phyloP scores from a whole-genome alignment of 2,329 filamentous ascomycete genomes.

The Emericellopsis atlantica region DNA sequence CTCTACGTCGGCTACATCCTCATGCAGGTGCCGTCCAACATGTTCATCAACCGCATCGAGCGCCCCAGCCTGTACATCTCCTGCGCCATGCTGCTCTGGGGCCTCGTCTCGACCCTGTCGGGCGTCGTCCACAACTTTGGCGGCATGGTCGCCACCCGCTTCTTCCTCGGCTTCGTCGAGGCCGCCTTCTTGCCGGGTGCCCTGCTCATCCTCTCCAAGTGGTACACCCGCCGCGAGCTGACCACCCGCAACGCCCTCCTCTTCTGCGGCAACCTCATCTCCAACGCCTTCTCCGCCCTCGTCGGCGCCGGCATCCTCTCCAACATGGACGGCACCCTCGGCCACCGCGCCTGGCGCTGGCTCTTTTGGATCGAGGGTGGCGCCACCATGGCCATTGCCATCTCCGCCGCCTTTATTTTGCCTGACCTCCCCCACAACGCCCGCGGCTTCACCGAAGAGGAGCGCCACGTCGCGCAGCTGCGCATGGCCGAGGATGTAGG shows the following conservation, averaged over 20 bases:
- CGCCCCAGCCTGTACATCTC: slow-evolving; percentile 38
- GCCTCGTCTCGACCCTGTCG: slow-evolving; percentile 43
- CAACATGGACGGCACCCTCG: slow-evolving; percentile 41
- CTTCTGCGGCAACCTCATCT: slow-evolving; percentile 46
- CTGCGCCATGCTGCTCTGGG: slow-evolving; percentile 44
- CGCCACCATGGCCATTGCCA: slow-evolving; percentile 33
- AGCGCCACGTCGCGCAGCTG: slow-evolving; percentile 39
- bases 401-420: slow-evolving; percentile 32
- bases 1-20: slow-evolving; percentile 54
- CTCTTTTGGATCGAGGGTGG: slow-evolving; percentile 33
- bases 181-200: slow-evolving; percentile 53
- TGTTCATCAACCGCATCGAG: slow-evolving; percentile 40
- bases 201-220: slow-evolving; percentile 50
- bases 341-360: slow-evolving; percentile 47
- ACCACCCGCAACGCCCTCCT: slow-evolving; percentile 41
- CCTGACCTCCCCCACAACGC: slow-evolving; percentile 44
- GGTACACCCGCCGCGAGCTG: slow-evolving; percentile 51
- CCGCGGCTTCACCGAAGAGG: slow-evolving; percentile 45
- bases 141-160: slow-evolving; percentile 41
- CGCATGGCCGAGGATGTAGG: slow-evolving; percentile 45
- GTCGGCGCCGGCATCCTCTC: slow-evolving; percentile 45
- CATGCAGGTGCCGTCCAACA: slow-evolving; percentile 49
- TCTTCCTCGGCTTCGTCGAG: slow-evolving; percentile 49
- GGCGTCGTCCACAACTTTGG: slow-evolving; percentile 38
- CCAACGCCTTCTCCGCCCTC: slow-evolving; percentile 46